Evolutionary conservation across 176 grass and related monocot genomes (phyloP).

Genomic region (Alloteropsis semialata): DNA sequence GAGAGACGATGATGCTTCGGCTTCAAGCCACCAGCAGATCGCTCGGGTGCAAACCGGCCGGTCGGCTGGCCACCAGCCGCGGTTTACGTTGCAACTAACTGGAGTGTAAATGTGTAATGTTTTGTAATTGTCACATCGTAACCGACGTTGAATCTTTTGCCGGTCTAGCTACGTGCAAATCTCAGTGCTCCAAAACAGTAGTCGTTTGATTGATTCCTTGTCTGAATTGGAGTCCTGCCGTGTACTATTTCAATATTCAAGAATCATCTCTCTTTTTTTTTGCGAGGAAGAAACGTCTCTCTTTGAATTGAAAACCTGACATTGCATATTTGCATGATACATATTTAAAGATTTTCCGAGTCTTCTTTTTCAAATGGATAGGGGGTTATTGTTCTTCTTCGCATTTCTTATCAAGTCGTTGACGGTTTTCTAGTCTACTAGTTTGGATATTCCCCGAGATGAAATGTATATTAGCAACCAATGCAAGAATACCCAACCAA

Average conservation of each 20-base stretch:
- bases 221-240: not conserved
- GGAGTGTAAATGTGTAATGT: not conserved
- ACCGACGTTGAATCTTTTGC: conserved; percentile 12
- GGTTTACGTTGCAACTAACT: conserved; percentile 28
- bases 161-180: not conserved
- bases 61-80: not conserved
- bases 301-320: not conserved
- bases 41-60: not conserved
- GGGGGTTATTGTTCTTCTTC: not conserved
- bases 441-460: not conserved
- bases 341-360: not conserved
- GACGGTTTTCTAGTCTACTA: not conserved
- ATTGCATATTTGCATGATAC: not conserved
- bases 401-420: not conserved
- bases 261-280: not conserved
- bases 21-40: not conserved
- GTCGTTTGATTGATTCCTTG: not conserved
- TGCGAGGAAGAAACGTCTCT: too few species aligned
- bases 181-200: not conserved
- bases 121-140: conserved; percentile 39
- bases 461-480: not conserved
- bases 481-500: not conserved
- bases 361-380: not conserved
- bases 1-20: conserved; percentile 21
- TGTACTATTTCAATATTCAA: not conserved